Percentiles rank a stretch among this genome's conserved stretches.
These are phyloP conservation scores for Sophora flavescens DNA, from an alignment of 306 rosid genomes.

Conservation along the genomic window DNA sequence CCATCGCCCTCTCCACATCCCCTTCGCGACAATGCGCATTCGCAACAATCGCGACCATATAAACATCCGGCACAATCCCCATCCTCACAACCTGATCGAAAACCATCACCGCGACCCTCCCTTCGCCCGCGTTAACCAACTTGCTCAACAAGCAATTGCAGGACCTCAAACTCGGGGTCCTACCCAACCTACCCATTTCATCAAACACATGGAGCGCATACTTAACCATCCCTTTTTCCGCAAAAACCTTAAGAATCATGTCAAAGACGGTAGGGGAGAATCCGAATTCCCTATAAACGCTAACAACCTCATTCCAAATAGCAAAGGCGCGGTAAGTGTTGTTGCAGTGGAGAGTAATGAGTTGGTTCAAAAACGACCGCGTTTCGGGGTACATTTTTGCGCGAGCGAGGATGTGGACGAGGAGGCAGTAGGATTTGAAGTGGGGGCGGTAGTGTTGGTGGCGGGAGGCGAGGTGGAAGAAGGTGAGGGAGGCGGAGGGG, in stretches of 20 bases:
- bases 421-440: constrained; percentile 61
- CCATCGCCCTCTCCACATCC: constrained; percentile 53
- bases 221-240: constrained; percentile 67
- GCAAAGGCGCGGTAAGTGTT: constrained; percentile 51
- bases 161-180: constrained; percentile 72
- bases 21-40: constrained; percentile 72
- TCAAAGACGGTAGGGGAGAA: constrained; percentile 74
- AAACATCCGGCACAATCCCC: constrained; percentile 72
- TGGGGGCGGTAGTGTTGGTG: constrained; percentile 70
- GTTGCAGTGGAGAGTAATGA: constrained; percentile 54
- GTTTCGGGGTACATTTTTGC: constrained; percentile 71
- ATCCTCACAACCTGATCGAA: constrained; percentile 64
- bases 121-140: constrained; percentile 61
- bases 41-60: constrained; percentile 68
- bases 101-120: constrained; percentile 52
- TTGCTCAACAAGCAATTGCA: constrained; percentile 75
- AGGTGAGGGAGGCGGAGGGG: constrained; percentile 65
- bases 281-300: constrained; percentile 55
- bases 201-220: constrained; percentile 81
- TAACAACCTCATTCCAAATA: constrained; percentile 60
- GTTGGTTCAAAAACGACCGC: constrained; percentile 54
- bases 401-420: constrained; percentile 74
- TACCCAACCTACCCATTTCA: constrained; percentile 64
- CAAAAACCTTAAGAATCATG: constrained; percentile 69
- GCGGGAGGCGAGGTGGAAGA: constrained; percentile 66